Evolutionary conservation across 1,284 basidiomycete species (phyloP).

Genomic region (Ustilago hordei): DNA sequence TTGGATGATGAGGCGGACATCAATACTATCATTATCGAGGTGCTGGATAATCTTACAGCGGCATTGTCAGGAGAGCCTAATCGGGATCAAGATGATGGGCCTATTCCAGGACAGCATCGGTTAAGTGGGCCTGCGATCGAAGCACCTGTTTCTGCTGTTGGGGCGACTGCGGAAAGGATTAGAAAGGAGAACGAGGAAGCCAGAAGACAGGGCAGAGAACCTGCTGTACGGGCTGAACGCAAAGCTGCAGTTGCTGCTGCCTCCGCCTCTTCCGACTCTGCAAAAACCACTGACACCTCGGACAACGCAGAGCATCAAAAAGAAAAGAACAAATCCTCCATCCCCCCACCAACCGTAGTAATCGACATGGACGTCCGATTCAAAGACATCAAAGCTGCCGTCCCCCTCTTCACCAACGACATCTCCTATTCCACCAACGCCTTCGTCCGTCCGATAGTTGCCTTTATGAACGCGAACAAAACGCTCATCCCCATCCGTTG

Average conservation of each 20-base stretch:
- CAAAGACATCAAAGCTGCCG: conserved; percentile 93
- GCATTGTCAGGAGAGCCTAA: conserved; percentile 54
- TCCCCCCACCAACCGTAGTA: conserved; percentile 72
- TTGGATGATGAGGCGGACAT: conserved; percentile 81
- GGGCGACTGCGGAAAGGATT: conserved; percentile 59
- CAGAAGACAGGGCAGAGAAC: conserved; percentile 28
- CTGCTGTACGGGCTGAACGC: conserved; percentile 12
- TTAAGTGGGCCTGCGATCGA: conserved; percentile 87
- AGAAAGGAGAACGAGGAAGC: conserved; percentile 56
- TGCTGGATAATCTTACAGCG: conserved; percentile 81
- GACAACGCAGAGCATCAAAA: background rate
- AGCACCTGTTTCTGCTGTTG: conserved; percentile 74
- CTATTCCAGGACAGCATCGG: conserved; percentile 88
- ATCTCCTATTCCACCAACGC: conserved; percentile 93
- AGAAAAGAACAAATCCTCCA: conserved; percentile 17
- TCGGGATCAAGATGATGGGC: conserved; percentile 61
- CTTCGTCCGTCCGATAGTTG: conserved; percentile 95
- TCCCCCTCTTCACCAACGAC: conserved; percentile 74
- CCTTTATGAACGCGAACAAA: conserved; percentile 79
- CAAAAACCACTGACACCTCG: conserved; percentile 15
- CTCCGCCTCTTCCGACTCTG: background rate
- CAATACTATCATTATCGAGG: conserved; percentile 84
- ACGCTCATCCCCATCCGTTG: conserved; percentile 66
- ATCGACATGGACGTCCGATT: conserved; percentile 96
- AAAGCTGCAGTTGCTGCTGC: conserved; percentile 11